A percentile compares a stretch with the other conserved stretches of the same genome.
Evolutionary conservation across 495 filamentous ascomycete species (phyloP).

Genomic region (Parathielavia appendiculata): DNA sequence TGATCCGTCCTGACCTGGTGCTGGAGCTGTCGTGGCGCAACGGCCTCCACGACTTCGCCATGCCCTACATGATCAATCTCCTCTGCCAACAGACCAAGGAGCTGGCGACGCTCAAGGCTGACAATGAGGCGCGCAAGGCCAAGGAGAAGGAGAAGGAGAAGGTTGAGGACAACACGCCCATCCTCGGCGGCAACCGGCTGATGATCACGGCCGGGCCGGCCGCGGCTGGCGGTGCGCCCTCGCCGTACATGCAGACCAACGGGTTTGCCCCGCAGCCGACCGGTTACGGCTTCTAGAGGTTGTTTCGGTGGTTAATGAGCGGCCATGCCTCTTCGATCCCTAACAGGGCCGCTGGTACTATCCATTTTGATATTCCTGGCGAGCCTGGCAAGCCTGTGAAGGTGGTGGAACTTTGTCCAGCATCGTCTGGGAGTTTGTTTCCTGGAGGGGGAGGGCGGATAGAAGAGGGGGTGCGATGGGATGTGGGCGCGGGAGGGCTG

Average conservation of each 20-base stretch:
- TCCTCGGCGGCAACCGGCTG: conserved; percentile 82
- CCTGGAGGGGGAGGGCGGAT: not conserved
- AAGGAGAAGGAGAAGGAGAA: conserved; percentile 80
- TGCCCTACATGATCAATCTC: conserved; percentile 99
- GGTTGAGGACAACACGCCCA: conserved; percentile 88
- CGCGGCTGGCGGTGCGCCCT: conserved; percentile 43
- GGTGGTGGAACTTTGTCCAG: conserved; percentile 8
- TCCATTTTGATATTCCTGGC: conserved; percentile 12
- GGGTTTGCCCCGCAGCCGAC: conserved; percentile 78
- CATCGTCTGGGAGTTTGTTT: not conserved
- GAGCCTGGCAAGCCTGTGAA: conserved; percentile 12
- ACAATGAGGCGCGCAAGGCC: conserved; percentile 95
- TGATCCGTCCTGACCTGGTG: conserved; percentile 85
- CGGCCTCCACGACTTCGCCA: conserved; percentile 92
- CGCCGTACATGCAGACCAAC: conserved; percentile 67
- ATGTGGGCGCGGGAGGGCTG: not conserved
- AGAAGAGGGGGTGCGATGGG: conserved; percentile 1
- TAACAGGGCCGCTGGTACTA: conserved; percentile 18
- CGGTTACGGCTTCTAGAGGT: conserved; percentile 52
- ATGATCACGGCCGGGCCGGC: conserved; percentile 95
- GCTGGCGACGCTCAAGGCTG: conserved; percentile 79
- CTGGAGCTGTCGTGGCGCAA: conserved; percentile 97
- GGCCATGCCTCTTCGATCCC: conserved; percentile 26
- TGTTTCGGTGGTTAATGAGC: conserved; percentile 22
- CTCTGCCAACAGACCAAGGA: conserved; percentile 84